A percentile compares a stretch with the other conserved stretches of the same genome.
These are phyloP conservation scores for Papiliotrema fonsecae DNA, from an alignment of 1,284 basidiomycete species.

Conservation along the genomic window DNA sequence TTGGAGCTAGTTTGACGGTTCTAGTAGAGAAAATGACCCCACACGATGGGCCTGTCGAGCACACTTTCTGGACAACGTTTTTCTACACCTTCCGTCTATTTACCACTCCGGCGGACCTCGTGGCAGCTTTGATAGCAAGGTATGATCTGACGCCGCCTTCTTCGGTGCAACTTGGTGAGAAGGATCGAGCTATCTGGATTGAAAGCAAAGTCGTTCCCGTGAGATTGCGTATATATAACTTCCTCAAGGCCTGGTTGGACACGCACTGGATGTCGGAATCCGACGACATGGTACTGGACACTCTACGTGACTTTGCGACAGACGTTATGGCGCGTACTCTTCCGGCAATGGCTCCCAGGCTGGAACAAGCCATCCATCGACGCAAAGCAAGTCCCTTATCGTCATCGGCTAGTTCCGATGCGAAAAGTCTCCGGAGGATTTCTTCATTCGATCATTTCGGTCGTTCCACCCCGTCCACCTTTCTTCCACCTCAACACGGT, in stretches of 20 bases:
- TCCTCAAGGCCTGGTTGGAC: constrained; percentile 91
- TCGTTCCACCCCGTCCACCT: neutral
- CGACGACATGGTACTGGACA: constrained; percentile 51
- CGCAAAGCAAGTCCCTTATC: constrained; percentile 15
- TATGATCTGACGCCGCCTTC: constrained; percentile 63
- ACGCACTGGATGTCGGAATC: constrained; percentile 72
- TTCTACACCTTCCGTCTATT: constrained; percentile 96
- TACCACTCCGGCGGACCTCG: constrained; percentile 69
- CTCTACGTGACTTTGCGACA: constrained; percentile 45
- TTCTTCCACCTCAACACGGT: neutral
- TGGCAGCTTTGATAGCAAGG: constrained; percentile 69
- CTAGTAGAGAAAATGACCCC: constrained; percentile 96
- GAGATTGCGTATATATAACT: constrained; percentile 80
- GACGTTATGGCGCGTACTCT: constrained; percentile 33
- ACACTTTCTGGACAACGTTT: constrained; percentile 79
- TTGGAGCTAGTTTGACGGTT: constrained; percentile 82
- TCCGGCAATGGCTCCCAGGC: constrained; percentile 38
- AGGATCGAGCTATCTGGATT: constrained; percentile 70
- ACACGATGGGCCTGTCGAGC: constrained; percentile 76
- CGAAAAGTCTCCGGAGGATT: constrained; percentile 8
- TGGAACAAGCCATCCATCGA: constrained; percentile 33
- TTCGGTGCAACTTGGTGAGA: constrained; percentile 36
- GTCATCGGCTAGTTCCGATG: constrained; percentile 5
- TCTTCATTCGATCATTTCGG: constrained; percentile 15
- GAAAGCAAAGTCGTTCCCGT: constrained; percentile 83